Conservation (phyloP, 73 alveolate genomes). For the Symbiodinium pilosum region DNA sequence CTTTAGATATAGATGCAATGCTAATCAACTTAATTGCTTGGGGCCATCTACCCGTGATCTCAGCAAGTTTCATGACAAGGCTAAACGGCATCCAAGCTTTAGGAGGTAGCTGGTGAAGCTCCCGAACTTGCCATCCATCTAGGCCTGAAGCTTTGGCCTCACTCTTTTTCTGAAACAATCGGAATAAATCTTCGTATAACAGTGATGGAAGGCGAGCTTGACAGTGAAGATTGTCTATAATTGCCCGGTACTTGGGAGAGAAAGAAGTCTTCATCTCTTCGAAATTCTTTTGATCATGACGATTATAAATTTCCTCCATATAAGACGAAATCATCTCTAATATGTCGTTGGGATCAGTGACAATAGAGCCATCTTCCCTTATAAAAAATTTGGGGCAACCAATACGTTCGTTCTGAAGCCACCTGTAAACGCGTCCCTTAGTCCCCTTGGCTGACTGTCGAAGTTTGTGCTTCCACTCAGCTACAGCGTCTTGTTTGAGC, state of each 20-base stretch:
- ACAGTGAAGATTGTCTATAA: background rate
- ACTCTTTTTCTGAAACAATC: background rate
- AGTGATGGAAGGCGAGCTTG: background rate
- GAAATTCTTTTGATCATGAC: background rate
- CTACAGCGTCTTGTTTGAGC: background rate
- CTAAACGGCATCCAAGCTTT: background rate
- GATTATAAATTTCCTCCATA: background rate
- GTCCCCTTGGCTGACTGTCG: background rate
- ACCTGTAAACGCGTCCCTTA: background rate
- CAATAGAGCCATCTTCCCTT: background rate
- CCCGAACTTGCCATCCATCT: background rate
- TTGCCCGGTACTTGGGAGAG: background rate
- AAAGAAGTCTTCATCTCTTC: background rate
- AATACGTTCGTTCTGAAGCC: background rate
- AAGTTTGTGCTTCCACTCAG: conserved; percentile 8
- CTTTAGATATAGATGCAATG: background rate
- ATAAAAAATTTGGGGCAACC: background rate
- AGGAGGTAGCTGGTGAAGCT: background rate
- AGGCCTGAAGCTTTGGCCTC: background rate
- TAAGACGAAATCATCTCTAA: background rate
- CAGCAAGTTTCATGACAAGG: background rate
- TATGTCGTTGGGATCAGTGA: background rate
- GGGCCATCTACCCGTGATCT: background rate
- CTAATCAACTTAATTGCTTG: background rate
- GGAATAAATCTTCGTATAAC: background rate